Evolutionary conservation across 2,329 filamentous ascomycete genomes (phyloP), one percentile per base, ranked within the genome.

Genomic region (Cyanodermella asteris): DNA sequence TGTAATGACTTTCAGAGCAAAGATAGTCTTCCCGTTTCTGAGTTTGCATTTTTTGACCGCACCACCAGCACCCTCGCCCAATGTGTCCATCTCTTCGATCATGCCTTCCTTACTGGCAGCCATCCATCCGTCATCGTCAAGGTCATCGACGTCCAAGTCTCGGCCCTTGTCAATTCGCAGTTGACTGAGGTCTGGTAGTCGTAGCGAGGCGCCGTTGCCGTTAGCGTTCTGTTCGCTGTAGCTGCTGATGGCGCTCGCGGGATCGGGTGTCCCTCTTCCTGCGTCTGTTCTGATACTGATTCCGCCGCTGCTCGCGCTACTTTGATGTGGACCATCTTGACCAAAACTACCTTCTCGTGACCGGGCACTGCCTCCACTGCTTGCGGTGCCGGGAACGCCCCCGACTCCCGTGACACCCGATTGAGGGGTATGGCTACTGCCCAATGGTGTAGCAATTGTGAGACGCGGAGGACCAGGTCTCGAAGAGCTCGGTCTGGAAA

Each of bases 1-100:
- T 3, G 87, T 97, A 45, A 97, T 97, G 42, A 97, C 84, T 71
- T 97, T 97, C 26, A 97, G 54, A 6, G 87, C 87, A 56, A 97
- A 97, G 6, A 93, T 65, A 0, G 80, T 93, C 54, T 90, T 91
- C 32, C 81, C 82, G 19, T 75, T 80, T 46, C 80, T 84, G 34
- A 97, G 60, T 47, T 72, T 73, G 48, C 81, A 91, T 41, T 74
- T 71, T 13, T 84, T 97, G 25, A 97, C 87, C 5, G 87, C 87
- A 43, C 87, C 87, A 34, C 87, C 87, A 23, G 87, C 87, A 38
- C 87, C 87, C 48, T 97, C 87, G 29, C 87, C 87, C 20, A 97
- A 53, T 41, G 75, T 81, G 15, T 84, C 87, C 15, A 91, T 53
- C 49, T 97, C 81, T 24, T 76, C 59, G 33, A 97, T 90, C 39